Evolutionary conservation across 139 green algal genomes (phyloP).

Genomic region (Dunaliella sp.): DNA sequence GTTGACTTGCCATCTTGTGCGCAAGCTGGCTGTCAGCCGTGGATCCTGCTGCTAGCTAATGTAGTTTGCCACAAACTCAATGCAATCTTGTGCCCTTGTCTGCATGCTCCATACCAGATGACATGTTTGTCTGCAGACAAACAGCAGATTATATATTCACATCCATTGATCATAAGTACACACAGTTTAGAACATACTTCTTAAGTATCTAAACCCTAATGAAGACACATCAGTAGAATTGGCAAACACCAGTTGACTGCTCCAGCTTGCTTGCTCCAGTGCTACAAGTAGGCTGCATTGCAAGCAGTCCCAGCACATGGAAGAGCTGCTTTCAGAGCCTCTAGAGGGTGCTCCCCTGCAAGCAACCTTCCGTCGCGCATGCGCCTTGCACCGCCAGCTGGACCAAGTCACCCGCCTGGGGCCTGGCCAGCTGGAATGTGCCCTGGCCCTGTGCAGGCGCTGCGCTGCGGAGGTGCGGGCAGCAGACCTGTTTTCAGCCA

Average conservation of each 20-base stretch:
- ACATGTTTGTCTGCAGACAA: no score
- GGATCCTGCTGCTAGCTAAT: no score
- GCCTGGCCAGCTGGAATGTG: background rate
- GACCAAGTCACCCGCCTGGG: background rate
- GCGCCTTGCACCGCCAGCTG: background rate
- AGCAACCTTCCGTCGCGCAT: background rate
- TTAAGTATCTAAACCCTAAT: background rate
- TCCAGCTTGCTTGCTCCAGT: no score
- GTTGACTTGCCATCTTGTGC: no score
- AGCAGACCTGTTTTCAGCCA: slow-evolving; percentile 51
- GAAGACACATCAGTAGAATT: background rate
- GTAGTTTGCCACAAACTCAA: no score
- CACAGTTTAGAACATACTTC: background rate
- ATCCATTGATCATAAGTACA: background rate
- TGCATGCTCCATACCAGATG: no score
- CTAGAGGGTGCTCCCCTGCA: background rate
- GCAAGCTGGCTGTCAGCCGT: no score
- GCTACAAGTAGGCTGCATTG: background rate
- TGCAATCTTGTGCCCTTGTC: no score
- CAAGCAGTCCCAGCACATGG: no score
- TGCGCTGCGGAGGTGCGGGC: slow-evolving; percentile 1
- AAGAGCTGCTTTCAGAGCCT: no score
- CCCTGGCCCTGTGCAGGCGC: background rate
- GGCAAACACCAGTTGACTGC: no score
- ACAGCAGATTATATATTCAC: background rate